Evolutionary conservation across 2,329 filamentous ascomycete species (phyloP), one percentile per base, ranked within the genome.

Genomic region (Beauveria medogensis): DNA sequence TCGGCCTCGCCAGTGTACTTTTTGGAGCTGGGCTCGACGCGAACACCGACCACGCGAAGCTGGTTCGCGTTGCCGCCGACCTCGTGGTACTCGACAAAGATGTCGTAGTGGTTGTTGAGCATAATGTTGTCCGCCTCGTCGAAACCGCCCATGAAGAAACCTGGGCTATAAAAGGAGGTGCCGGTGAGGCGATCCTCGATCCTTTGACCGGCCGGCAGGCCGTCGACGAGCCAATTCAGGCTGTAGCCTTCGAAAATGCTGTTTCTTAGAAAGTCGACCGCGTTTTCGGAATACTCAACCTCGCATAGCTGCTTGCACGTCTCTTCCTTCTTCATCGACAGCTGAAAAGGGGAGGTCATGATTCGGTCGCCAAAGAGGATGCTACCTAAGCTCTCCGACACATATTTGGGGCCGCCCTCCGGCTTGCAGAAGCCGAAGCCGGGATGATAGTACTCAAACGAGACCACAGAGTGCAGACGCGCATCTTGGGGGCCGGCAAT

Each of bases 321-420:
- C 74, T 97, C 90, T 72, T 99, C 94, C 64, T 85, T 78, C 60
- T 77, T 85, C 92, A 99, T 97, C 66, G 85, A 83, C 63, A 97
- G 79, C 70, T 96, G 86, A 70, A 96, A 96, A 0, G 93, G 91
- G 41, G 93, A 97, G n/a, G 91, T 96, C 77, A 91, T 91, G 77
- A 99, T 99, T 61, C 94, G 86, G 76, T 99, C 94, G 67, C 94
- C 94, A 68, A 99, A 99, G 56, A 99, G 77, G 71, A 99, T 99
- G 79, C 93, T 97, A 26, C 94, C 94, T 65, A 99, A 75, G 64
- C 74, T 75, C 77, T 97, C 94, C 46, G 90, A 87, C 24, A 96
- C 85, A 77, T 89, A 83, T 72, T 92, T 75, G 9, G 92, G 87
- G 2, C 91, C 91, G 63, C 81, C 86, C 60, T 89, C 78, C 2